Base-by-base conservation (phyloP, 805 yeast genomes). In the Millerago galiae region DNA sequence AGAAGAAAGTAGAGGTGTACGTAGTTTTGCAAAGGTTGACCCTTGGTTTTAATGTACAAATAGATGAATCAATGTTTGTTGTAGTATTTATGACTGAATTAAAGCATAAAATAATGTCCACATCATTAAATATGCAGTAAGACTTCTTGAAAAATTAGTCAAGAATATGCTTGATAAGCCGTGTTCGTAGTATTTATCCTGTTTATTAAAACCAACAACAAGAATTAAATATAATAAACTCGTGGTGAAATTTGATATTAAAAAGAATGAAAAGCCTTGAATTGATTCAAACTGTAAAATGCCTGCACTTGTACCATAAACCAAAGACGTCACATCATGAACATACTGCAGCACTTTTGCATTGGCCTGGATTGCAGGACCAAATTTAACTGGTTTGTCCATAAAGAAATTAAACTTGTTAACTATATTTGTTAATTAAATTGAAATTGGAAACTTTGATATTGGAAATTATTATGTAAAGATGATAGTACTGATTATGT, bases 1-100 rank as follows among this genome's bases (percentile, higher is more conserved):
- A 47, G 87, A 80, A 53, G 83, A 79, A 49, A 55, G 57, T 6
- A 67, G 81, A 40, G 32, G 25, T 4, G 41, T 38, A 32, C 15
- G 41, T 9, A 38, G 18, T 9, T 38, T 38, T 17, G n/a, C 26
- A 10, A 15, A n/a, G n/a, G 41, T 38, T 32, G 41, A 38, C 12
- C 14, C 17, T 6, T 38, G 36, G 41, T 32, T 32, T 16, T 32
- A 18, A 33, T 25, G 12, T 13, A 14, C 17, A 9, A 16, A 10
- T 8, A 29, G 2, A 29, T 7, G n/a, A 6, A 29, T 4, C n/a
- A 24, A 14, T 24, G 25, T 25, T 24, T 16, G 15, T 8, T 11
- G 5, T 7, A 25, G 5, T 16, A 16, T 7, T 15, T 34, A 51
- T 35, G 51, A 48, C 36, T 56, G 58, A 8, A 56, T 53, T 43